A percentile compares a stretch with the other conserved stretches of the same genome.
phyloP scores from a whole-genome alignment of 73 alveolate genomes.

The Stentor roeselii region DNA sequence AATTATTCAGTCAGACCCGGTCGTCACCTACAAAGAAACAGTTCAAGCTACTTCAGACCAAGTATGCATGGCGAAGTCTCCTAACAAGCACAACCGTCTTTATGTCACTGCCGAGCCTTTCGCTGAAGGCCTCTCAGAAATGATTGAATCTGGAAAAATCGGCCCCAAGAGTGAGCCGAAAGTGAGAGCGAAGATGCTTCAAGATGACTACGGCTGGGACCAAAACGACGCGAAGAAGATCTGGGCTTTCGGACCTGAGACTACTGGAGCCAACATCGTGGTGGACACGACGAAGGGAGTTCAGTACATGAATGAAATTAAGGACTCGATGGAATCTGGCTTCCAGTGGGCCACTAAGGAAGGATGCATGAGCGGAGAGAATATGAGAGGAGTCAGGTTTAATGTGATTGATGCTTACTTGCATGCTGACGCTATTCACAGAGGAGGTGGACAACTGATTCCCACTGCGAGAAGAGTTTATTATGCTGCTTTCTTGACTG shows the following conservation, averaged over 20 bases:
- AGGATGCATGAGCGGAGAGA: conserved; percentile 97
- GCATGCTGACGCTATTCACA: conserved; percentile 97
- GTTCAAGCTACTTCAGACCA: conserved; percentile 75
- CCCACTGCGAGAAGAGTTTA: conserved; percentile 98
- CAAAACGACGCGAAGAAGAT: conserved; percentile 87
- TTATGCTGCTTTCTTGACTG: conserved; percentile 96
- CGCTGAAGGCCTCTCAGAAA: conserved; percentile 86
- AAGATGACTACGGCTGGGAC: conserved; percentile 92
- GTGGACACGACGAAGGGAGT: conserved; percentile 91
- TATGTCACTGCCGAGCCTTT: conserved; percentile 85
- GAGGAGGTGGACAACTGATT: conserved; percentile 99
- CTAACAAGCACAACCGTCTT: conserved; percentile 98
- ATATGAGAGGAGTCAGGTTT: conserved; percentile 97
- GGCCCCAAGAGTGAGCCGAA: conserved; percentile 87
- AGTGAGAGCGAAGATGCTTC: conserved; percentile 82
- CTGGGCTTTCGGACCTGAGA: conserved; percentile 99
- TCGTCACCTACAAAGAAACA: conserved; percentile 98
- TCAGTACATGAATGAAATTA: conserved; percentile 94
- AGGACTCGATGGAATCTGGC: conserved; percentile 95
- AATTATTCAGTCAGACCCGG: conserved; percentile 95
- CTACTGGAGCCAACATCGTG: conserved; percentile 93
- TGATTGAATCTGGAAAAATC: conserved; percentile 74
- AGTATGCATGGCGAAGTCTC: conserved; percentile 96
- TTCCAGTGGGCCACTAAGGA: conserved; percentile 98
- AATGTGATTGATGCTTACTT: conserved; percentile 71